Evolutionary conservation across 129 eudicot genomes (phyloP).

Genomic region (Flaveria linearis): DNA sequence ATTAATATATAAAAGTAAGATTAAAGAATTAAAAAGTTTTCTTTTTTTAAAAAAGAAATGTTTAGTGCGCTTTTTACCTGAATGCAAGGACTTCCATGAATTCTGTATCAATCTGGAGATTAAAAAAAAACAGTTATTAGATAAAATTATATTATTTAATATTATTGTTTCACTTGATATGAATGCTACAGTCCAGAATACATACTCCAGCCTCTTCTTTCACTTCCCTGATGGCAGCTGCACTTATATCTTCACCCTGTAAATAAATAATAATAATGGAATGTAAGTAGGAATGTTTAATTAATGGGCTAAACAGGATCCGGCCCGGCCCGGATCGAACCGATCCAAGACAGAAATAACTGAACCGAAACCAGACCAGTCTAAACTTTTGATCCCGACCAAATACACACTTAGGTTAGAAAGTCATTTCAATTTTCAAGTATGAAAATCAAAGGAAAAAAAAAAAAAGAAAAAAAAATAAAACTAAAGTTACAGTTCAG

Average conservation of each 20-base stretch:
- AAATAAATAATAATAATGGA: neutral
- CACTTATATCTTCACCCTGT: slow-evolving; percentile 60
- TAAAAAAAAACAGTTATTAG: neutral
- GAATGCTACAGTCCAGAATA: neutral
- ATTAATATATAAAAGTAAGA: neutral
- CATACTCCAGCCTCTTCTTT: slow-evolving; percentile 77
- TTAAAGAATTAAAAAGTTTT: neutral
- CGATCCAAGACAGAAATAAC: neutral
- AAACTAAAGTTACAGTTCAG: neutral
- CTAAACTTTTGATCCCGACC: neutral
- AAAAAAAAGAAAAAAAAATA: neutral
- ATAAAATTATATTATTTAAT: neutral
- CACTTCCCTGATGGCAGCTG: slow-evolving; percentile 67
- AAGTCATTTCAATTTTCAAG: neutral
- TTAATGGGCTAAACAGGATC: neutral
- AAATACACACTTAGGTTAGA: neutral
- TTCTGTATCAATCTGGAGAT: slow-evolving; percentile 49
- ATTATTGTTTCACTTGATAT: neutral
- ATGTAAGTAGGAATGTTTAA: neutral
- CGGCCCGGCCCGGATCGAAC: neutral
- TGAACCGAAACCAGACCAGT: neutral
- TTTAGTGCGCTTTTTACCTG: slow-evolving; percentile 38
- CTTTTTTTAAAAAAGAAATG: neutral
- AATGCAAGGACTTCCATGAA: slow-evolving; percentile 57
- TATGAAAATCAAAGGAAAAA: neutral